Evolutionary conservation across 352 stramenopile species (phyloP).

Genomic region (Phytophthora agathidicida): DNA sequence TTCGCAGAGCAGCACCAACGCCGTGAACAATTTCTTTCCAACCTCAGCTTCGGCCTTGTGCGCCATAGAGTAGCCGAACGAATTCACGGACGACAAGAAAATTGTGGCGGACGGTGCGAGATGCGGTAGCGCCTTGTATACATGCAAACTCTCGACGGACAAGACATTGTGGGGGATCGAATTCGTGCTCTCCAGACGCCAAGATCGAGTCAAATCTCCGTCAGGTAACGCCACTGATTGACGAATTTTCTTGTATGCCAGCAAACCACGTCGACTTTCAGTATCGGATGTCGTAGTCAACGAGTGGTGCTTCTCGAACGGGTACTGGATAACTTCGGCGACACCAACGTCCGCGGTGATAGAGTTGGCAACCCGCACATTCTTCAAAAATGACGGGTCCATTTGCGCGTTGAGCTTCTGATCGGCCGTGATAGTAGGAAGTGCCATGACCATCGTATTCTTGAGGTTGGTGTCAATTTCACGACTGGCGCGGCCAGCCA

Average conservation of each 20-base stretch:
- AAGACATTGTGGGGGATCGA: constrained; percentile 13
- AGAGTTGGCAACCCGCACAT: constrained; percentile 33
- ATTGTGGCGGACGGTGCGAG: constrained; percentile 52
- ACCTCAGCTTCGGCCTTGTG: constrained; percentile 45
- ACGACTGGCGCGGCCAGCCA: constrained; percentile 33
- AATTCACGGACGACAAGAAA: constrained; percentile 48
- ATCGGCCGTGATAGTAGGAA: constrained; percentile 36
- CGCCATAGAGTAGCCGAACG: constrained; percentile 71
- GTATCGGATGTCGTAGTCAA: constrained; percentile 12
- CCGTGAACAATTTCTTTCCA: constrained; percentile 41
- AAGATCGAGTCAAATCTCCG: constrained; percentile 12
- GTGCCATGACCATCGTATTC: constrained; percentile 30
- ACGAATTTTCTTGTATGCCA: constrained; percentile 23
- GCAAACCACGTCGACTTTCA: constrained; percentile 15
- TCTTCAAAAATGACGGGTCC: constrained; percentile 28
- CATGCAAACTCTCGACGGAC: constrained; percentile 51
- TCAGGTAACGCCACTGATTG: neutral
- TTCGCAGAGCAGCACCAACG: constrained; percentile 35
- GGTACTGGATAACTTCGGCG: constrained; percentile 36
- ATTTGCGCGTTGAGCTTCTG: constrained; percentile 37
- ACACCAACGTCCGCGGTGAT: constrained; percentile 32
- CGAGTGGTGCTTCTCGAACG: constrained; percentile 28
- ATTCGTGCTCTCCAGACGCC: constrained; percentile 12
- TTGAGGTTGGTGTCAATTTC: constrained; percentile 35
- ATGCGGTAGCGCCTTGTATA: constrained; percentile 62